Base-by-base conservation (phyloP, 306 rosid species). In the Alnus glutinosa region DNA sequence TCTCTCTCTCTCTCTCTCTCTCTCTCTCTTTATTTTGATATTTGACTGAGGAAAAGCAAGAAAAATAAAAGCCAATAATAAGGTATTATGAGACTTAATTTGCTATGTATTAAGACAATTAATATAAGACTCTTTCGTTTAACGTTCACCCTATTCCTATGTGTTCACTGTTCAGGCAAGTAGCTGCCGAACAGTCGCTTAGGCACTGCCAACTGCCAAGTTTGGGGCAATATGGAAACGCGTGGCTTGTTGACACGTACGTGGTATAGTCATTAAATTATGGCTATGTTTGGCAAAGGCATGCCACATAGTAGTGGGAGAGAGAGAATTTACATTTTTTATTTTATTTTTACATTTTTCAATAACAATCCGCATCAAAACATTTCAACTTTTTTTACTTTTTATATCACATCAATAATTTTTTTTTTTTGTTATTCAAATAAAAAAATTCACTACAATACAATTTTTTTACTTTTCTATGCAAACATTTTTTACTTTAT, bases 161-260 rank as follows among this genome's bases (percentile, higher is more conserved):
- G 28, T 23, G 28, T 23, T 23, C 28, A 23, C 2, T 34, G 37
- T 1, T 34, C n/a, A 3, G 55, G 5, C 79, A 76, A 62, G 77
- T 73, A 80, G 78, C 76, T 68, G 67, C 19, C 76, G 18, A 34
- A 49, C 10, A 54, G 46, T 58, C 32, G 74, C 16, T 55, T 64
- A 30, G 71, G 69, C 0, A 55, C 62, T 73, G 74, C 73, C 77
- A 62, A 55, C 62, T 73, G 74, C 73, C 77, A 62, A 34, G 37
- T 30, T 52, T 19, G 70, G 75, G 62, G n/a, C 30, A 16, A 10
- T 72, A 51, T 39, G 54, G 18, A 32, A 15, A 49, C 44, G 51
- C 46, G 10, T n/a, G 55, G 77, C 50, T 66, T 46, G 5, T 28
- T 1, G 88, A 81, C 83, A 75, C 55, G 76, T 42, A 19, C 37